phyloP scores from a whole-genome alignment of 768 basidiomycete genomes.

The Sporobolomyces phaffii region DNA sequence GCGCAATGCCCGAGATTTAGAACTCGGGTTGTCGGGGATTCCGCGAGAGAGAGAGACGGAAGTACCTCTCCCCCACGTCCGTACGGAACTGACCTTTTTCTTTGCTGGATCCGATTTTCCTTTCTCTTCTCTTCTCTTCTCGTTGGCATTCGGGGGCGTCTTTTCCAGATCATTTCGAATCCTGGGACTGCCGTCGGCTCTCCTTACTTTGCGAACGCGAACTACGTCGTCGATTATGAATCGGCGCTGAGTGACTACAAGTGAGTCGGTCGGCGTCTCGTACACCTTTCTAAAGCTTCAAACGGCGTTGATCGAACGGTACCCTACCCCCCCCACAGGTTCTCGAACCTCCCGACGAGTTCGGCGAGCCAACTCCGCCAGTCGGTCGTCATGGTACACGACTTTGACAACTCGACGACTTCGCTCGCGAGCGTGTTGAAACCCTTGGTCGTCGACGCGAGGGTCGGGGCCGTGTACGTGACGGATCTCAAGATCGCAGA shows the following conservation, averaged over 20 bases:
- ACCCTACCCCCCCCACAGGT: neutral
- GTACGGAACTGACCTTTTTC: neutral
- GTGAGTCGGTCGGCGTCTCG: neutral
- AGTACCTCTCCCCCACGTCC: too few species aligned
- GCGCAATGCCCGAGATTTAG: too few species aligned
- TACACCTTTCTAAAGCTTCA: neutral
- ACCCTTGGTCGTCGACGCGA: neutral
- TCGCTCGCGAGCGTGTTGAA: neutral
- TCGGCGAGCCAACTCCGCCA: neutral
- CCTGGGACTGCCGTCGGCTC: conserved; percentile 6
- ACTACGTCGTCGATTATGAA: conserved; percentile 15
- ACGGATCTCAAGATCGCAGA: conserved; percentile 12
- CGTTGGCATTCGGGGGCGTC: too few species aligned
- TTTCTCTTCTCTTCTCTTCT: too few species aligned
- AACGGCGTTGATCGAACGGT: neutral
- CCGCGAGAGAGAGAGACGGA: too few species aligned
- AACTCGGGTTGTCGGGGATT: too few species aligned
- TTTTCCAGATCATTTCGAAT: conserved; percentile 23
- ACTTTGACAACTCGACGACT: neutral
- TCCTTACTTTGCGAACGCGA: neutral
- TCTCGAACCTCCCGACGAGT: conserved; percentile 1
- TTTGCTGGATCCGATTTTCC: too few species aligned
- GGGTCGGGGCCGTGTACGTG: conserved; percentile 4
- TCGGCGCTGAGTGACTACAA: neutral
- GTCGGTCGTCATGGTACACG: conserved; percentile 20